These are phyloP conservation scores for Aspergillus pseudoglaucus DNA, from an alignment of 2,329 filamentous ascomycete genomes.

Conservation along the genomic window DNA sequence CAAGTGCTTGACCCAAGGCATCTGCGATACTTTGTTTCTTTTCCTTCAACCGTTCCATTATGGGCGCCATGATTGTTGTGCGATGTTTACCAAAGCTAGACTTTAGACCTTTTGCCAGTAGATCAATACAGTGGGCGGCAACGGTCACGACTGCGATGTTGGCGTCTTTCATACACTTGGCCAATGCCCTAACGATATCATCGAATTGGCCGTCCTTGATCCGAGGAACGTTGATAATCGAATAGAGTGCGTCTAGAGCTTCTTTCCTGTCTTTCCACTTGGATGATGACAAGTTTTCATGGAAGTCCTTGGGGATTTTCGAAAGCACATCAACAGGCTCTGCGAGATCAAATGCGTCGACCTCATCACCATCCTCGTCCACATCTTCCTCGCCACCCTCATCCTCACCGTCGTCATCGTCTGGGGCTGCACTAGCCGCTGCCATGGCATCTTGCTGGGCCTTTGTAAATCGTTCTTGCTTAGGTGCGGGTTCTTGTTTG, in stretches of 20 bases:
- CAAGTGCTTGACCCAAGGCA: conserved; percentile 76
- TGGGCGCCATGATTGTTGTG: conserved; percentile 71
- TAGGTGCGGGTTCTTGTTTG: conserved; percentile 77
- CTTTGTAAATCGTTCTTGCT: conserved; percentile 80
- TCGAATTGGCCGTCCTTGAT: conserved; percentile 89
- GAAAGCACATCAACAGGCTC: conserved; percentile 81
- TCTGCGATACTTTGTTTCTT: conserved; percentile 89
- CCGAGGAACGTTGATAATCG: conserved; percentile 71
- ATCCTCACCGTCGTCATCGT: conserved; percentile 47
- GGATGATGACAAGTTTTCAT: conserved; percentile 75
- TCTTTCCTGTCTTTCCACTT: conserved; percentile 99
- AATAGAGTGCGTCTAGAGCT: conserved; percentile 73
- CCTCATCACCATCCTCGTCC: conserved; percentile 57
- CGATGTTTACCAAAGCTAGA: conserved; percentile 75
- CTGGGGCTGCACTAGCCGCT: conserved; percentile 56
- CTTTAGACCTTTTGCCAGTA: conserved; percentile 77
- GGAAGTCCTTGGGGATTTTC: conserved; percentile 74
- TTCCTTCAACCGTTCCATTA: conserved; percentile 94
- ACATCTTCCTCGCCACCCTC: conserved; percentile 56
- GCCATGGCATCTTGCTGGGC: conserved; percentile 83
- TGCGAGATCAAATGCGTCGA: conserved; percentile 74
- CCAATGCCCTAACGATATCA: conserved; percentile 74
- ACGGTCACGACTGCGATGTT: conserved; percentile 92
- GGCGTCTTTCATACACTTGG: conserved; percentile 98
- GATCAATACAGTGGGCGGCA: conserved; percentile 86